These are phyloP conservation scores for Gracilaria caudata DNA, from an alignment of 23 red algal species.

Conservation along the genomic window DNA sequence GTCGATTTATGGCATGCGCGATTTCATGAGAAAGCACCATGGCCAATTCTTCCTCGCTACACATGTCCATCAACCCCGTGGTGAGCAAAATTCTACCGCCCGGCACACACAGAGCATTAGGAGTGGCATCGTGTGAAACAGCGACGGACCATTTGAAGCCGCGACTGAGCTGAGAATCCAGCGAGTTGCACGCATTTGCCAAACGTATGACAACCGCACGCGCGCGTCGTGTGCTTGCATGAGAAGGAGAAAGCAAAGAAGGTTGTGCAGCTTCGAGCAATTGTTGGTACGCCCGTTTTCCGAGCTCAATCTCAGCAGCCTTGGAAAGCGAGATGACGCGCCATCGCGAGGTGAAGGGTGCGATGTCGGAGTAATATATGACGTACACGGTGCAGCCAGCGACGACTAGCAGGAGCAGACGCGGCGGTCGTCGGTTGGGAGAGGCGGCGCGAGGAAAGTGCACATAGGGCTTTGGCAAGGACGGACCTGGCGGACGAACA, in stretches of 20 bases:
- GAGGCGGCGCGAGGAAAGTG: background rate
- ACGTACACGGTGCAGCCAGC: background rate
- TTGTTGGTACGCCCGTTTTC: constrained; percentile 59
- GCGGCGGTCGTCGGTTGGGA: background rate
- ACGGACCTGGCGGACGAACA: background rate
- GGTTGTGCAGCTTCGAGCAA: constrained; percentile 26
- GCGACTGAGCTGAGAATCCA: constrained; percentile 22
- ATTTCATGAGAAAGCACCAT: constrained; percentile 93
- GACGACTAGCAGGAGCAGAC: background rate
- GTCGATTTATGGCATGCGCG: constrained; percentile 86
- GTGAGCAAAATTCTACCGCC: constrained; percentile 90
- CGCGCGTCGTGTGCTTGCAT: constrained; percentile 52
- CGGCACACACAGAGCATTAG: constrained; percentile 94
- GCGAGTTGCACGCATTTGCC: constrained; percentile 51
- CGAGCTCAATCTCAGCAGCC: constrained; percentile 72
- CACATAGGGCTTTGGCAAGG: background rate
- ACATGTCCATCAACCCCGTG: constrained; percentile 79
- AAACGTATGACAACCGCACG: constrained; percentile 62
- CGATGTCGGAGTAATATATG: constrained; percentile 44
- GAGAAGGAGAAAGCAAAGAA: constrained; percentile 5
- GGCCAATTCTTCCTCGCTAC: constrained; percentile 80
- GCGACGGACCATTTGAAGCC: constrained; percentile 90
- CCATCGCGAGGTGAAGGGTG: constrained; percentile 81
- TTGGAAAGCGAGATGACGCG: constrained; percentile 78
- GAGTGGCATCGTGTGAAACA: constrained; percentile 63